Base-by-base conservation (phyloP, 352 stramenopile genomes). In the Pythium sukuiense region DNA sequence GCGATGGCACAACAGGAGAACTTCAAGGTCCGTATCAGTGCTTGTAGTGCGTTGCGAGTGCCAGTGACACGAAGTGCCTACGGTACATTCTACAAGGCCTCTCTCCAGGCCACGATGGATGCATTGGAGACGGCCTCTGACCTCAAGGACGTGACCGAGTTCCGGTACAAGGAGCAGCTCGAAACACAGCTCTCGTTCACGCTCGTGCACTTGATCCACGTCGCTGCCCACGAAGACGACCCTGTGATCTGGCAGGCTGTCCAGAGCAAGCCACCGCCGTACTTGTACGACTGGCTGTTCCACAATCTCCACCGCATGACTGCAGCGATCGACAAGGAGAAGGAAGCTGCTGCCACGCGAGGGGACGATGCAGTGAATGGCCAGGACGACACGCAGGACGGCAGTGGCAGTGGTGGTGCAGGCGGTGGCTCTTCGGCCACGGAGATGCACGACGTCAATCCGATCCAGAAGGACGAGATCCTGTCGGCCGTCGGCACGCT, bases 131-230 rank as follows among this genome's bases (percentile, higher is more conserved):
- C 84, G 16, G 87, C 83, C 8, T 93, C 87, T 0, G 85, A 94
- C 54, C 65, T 96, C 58, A 92, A 93, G 52, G 87, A 96, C 56
- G 85, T 96, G 67, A 92, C 80, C 1, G 87, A 96, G 73, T 96
- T 94, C 75, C 85, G 86, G n/a, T 96, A 96, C 79, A 96, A 96
- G 67, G 85, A 92, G 59, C 87, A 96, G 55, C 70, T 96, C 7
- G 87, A 96, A 60, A 92, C 87, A 16, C 87, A 96, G 69, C 55
- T 96, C 12, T 94, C 85, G 8, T 96, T 96, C 59, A 94, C 87
- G 32, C 71, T 96, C 55, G 79, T 94, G 56, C 87, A 94, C 54
- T 56, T 96, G 59, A 84, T 96, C 57, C 73, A 92, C 61, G 77
- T 96, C 18, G 85, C 84, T 1, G 80, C 81, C 0, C 67, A 87